Percentiles rank a stretch among this genome's conserved stretches.
phyloP scores from a whole-genome alignment of 2,329 filamentous ascomycete genomes.

The Botrytis pseudocinerea region DNA sequence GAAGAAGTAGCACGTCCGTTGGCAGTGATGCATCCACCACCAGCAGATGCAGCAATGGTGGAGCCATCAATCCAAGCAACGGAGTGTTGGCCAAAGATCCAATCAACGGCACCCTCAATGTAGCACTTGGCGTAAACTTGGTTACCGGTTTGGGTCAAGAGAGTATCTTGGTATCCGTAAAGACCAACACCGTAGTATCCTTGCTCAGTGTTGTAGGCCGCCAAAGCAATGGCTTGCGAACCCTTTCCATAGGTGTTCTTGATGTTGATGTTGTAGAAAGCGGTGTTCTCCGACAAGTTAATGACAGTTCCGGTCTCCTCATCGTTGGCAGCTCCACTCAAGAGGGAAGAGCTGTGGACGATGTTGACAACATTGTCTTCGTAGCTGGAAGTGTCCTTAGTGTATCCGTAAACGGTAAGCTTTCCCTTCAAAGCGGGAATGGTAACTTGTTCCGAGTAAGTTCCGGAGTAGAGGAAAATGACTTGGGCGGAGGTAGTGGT shows the following conservation, averaged over 20 bases:
- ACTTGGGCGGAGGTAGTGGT: slow-evolving; percentile 48
- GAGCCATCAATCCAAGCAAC: slow-evolving; percentile 45
- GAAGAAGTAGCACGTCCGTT: slow-evolving; percentile 45
- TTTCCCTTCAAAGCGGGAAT: slow-evolving; percentile 49
- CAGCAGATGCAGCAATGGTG: slow-evolving; percentile 49
- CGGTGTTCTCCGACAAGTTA: slow-evolving; percentile 48
- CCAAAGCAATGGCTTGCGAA: slow-evolving; percentile 55
- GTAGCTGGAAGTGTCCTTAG: slow-evolving; percentile 49
- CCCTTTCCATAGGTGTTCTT: slow-evolving; percentile 52
- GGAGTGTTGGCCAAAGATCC: slow-evolving; percentile 58
- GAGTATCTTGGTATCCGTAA: slow-evolving; percentile 58
- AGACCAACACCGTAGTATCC: slow-evolving; percentile 59
- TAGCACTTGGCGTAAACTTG: slow-evolving; percentile 57
- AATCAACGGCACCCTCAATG: slow-evolving; percentile 60
- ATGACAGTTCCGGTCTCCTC: slow-evolving; percentile 41
- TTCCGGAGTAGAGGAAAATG: slow-evolving; percentile 58
- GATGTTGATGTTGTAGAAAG: slow-evolving; percentile 61
- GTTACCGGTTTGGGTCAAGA: slow-evolving; percentile 51
- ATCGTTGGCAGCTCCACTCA: slow-evolving; percentile 47
- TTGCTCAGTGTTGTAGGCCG: slow-evolving; percentile 51
- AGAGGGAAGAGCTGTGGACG: slow-evolving; percentile 45
- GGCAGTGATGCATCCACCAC: slow-evolving; percentile 42
- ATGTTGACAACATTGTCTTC: slow-evolving; percentile 52
- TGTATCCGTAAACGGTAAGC: slow-evolving; percentile 57
- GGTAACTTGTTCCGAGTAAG: slow-evolving; percentile 59